Percentiles rank a stretch among this genome's conserved stretches.
phyloP scores from a whole-genome alignment of 2,329 filamentous ascomycete genomes.

The Leptographium wingfieldii region DNA sequence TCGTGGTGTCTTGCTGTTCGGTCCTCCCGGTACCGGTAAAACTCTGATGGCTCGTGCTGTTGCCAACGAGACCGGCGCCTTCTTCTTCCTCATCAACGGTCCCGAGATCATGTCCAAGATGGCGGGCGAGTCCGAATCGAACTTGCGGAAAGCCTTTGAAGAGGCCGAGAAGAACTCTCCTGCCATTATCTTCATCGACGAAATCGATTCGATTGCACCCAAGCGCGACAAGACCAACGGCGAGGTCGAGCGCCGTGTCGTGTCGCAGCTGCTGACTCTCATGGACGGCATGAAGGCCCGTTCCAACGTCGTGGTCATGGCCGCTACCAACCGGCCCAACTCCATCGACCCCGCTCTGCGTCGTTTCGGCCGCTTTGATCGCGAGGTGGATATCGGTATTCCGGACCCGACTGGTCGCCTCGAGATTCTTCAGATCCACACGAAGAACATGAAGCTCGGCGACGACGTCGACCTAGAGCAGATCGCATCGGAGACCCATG shows the following conservation, averaged over 20 bases:
- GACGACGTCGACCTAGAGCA: conserved; percentile 95
- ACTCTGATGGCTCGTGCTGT: conserved; percentile 98
- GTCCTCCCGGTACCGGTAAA: conserved; percentile 97
- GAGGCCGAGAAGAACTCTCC: conserved; percentile 99
- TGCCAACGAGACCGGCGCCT: conserved; percentile 95
- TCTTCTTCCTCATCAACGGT: conserved; percentile 99
- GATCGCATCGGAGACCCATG: conserved; percentile 94
- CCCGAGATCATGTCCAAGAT: conserved; percentile 99
- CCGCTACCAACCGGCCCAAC: conserved; percentile 96
- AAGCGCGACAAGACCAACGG: conserved; percentile 99
- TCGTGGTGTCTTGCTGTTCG: conserved; percentile 91
- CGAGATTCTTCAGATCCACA: conserved; percentile 98
- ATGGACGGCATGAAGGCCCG: conserved; percentile 99
- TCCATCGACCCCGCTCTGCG: conserved; percentile 95
- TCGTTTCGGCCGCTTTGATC: conserved; percentile 97
- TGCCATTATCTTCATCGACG: conserved; percentile 98
- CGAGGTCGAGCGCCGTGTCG: conserved; percentile 95
- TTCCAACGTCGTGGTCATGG: conserved; percentile 98
- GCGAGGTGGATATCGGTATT: conserved; percentile 96
- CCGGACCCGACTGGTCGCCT: conserved; percentile 96
- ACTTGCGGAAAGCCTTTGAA: conserved; percentile 97
- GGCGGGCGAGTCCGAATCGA: conserved; percentile 98
- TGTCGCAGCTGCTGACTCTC: conserved; percentile 86
- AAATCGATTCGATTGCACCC: conserved; percentile 97
- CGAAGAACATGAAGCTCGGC: conserved; percentile 99